phyloP scores from a whole-genome alignment of 2,329 filamentous ascomycete genomes.

The Exophiala sp. region DNA sequence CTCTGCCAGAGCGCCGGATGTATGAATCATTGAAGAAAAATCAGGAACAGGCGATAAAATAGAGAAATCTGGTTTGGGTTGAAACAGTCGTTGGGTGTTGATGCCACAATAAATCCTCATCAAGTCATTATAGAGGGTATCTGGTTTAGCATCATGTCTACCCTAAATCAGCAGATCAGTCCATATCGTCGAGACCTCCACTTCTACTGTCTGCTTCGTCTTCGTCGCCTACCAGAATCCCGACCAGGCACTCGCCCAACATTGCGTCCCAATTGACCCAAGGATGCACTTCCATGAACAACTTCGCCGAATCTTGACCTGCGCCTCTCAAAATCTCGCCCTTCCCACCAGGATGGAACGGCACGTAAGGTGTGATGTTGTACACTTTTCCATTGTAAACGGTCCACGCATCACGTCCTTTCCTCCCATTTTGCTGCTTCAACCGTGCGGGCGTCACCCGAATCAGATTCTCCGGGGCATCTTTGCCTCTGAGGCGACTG shows the following conservation, averaged over 20 bases:
- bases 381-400: conserved; percentile 86
- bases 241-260: conserved; percentile 55
- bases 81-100: neutral
- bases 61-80: no score
- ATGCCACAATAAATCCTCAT: neutral
- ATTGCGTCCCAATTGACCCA: conserved; percentile 67
- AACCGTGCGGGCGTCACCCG: conserved; percentile 79
- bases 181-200: conserved; percentile 53
- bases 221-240: conserved; percentile 54
- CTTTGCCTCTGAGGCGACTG: conserved; percentile 58
- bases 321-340: conserved; percentile 58
- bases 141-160: neutral
- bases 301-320: conserved; percentile 58
- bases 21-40: no score
- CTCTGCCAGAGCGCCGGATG: no score
- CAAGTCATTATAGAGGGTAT: neutral
- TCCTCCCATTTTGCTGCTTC: conserved; percentile 70
- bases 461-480: conserved; percentile 49
- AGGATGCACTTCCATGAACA: conserved; percentile 60
- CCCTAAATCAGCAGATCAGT: conserved; percentile 37
- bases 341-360: conserved; percentile 79
- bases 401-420: conserved; percentile 84
- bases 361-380: conserved; percentile 82
- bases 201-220: conserved; percentile 32
- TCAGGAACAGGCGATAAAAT: no score